Evolutionary conservation across 768 basidiomycete species (phyloP), one percentile per base, ranked within the genome.

Genomic region (Hericium alpestre): DNA sequence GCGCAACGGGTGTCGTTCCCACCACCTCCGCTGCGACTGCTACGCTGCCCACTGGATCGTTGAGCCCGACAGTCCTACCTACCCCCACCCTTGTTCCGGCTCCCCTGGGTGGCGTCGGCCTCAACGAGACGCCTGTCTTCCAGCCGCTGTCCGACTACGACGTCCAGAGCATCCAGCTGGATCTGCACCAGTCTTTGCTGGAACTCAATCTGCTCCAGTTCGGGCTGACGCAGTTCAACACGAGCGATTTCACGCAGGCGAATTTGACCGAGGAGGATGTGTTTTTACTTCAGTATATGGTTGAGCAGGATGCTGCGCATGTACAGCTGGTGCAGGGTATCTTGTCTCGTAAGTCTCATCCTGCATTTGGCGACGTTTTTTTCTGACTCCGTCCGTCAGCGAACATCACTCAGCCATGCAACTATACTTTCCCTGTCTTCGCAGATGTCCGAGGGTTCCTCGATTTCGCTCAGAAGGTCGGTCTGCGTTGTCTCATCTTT

Each of bases 271-370:
- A 76, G 4, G 79, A 78, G 22, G 81, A 84, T 59, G 73, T 75
- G 23, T 77, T 69, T 65, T 67, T 86, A 37, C 78, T 86, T 55
- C 69, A 81, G 63, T 82, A 75, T 67, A 84, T 84, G 81, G 83
- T 76, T 13, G 73, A 80, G 52, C 81, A 84, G 61, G 82, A 86
- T 68, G 72, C 79, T 32, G 83, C 82, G 0, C 85, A 88, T 65
- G 79, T 82, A 6, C 71, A 67, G 10, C 66, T 82, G 54, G 58
- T 86, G 25, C 67, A 72, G 55, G 79, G 81, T 70, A 78, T 83
- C 38, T 69, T 81, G 16, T 72, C 73, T 47, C 70, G 73, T 71
- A 48, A 58, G 64, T 64, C 27, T 7, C 61, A 61, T 56, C 40
- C 53, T 18, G n/a, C 15, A 20, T 46, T 20, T 15, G 27, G 9